Base-by-base conservation (phyloP, 345 rosid genomes). In the Bruguiera sexangula region DNA sequence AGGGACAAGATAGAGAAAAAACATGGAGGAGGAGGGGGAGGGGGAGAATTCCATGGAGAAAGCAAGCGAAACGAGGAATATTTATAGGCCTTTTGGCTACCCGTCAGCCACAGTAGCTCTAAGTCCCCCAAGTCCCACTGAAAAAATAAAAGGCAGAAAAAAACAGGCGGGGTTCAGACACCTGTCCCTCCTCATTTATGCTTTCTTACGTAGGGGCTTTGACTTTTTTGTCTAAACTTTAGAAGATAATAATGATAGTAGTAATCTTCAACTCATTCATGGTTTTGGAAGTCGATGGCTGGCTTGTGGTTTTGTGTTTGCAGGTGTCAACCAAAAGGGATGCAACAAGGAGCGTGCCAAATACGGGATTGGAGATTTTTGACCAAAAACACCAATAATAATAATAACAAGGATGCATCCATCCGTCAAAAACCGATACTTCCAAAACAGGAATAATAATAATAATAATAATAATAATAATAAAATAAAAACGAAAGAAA, bases 31-130 rank as follows among this genome's bases (percentile, higher is more conserved):
- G 15, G 15, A 39, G 46, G 11, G 3, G 36, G 36, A 32, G 36
- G 36, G 64, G 19, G 5, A 52, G 60, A 73, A 76, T 48, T 77
- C 89, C 89, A 86, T 83, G 78, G 31, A 48, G 75, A 60, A 64
- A 67, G 31, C 15, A 55, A 56, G 68, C 2, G 77, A 66, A 31
- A 13, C 1, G 27, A 62, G 65, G 34, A 63, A 57, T 76, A 74
- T 84, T 79, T 81, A 84, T 81, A 79, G 78, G 73, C 11, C 3
- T 30, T 19, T 22, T 53, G 22, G n/a, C 6, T 2, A 21, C 19
- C 3, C 43, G 11, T 1, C 43, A 37, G 43, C 43, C 43, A 37
- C 43, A 37, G 16, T 11, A 11, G 15, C 46, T 39, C 46, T 0
- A 10, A 39, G 46, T 39, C 46, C 15, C 46, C 46, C 46, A 2